Conservation (phyloP, 2,329 filamentous ascomycete genomes). For the Trichoderma sp. region DNA sequence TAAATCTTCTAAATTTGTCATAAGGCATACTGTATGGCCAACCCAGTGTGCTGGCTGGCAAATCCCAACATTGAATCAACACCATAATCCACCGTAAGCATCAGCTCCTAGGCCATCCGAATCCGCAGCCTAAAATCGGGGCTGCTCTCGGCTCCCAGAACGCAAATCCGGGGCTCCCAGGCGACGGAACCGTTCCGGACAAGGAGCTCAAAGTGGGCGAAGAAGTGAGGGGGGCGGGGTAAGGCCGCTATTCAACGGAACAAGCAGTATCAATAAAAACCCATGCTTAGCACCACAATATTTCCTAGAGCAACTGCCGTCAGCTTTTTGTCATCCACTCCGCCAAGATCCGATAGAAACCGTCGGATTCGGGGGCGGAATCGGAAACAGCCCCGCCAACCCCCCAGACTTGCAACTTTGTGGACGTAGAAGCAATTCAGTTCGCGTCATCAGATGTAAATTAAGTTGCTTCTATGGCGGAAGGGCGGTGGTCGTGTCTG, state of each 20-base stretch:
- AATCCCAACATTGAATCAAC: background rate
- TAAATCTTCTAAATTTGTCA: too few species aligned
- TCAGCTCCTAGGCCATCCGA: background rate
- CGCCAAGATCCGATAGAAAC: slow-evolving; percentile 9
- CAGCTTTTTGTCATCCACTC: background rate
- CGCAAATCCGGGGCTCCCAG: background rate
- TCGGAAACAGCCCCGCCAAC: background rate
- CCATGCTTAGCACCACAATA: background rate
- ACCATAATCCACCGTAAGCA: background rate
- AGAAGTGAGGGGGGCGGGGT: background rate
- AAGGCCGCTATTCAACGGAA: background rate
- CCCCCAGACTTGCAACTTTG: background rate
- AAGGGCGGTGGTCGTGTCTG: background rate
- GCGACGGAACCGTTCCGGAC: slow-evolving; percentile 10
- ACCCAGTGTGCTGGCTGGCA: too few species aligned
- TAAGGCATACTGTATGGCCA: too few species aligned
- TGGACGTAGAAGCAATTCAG: background rate
- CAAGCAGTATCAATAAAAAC: background rate
- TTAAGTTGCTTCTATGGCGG: background rate
- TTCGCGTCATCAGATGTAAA: slow-evolving; percentile 7
- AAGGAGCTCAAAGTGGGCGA: background rate
- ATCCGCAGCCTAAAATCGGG: background rate
- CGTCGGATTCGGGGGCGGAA: slow-evolving; percentile 14
- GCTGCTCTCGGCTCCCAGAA: slow-evolving; percentile 1
- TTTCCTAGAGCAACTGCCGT: background rate